phyloP scores from a whole-genome alignment of 495 filamentous ascomycete species.

The Lepraria neglecta region DNA sequence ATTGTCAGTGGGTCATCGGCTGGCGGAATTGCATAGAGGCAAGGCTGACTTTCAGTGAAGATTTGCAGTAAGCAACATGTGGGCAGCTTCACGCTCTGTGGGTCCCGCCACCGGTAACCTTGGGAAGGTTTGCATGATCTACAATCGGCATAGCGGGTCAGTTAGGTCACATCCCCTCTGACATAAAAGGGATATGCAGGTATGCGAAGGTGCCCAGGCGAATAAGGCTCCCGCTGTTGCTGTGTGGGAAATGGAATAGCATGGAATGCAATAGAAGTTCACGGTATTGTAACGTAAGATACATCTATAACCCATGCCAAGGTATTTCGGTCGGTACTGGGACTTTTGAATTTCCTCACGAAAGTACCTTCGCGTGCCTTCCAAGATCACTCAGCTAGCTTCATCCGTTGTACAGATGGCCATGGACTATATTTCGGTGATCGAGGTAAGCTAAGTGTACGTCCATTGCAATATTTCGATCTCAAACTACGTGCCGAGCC shows the following conservation, averaged over 20 bases:
- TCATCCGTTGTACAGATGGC: background rate
- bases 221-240: constrained; percentile 7
- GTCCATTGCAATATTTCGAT: background rate
- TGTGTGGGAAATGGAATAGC: constrained; percentile 3
- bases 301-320: too few species aligned
- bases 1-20: too few species aligned
- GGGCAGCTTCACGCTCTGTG: too few species aligned
- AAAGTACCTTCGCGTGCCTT: background rate
- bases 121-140: too few species aligned
- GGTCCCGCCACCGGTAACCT: too few species aligned
- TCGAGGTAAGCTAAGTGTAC: background rate
- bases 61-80: too few species aligned
- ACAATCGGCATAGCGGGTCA: too few species aligned
- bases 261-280: background rate
- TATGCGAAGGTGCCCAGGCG: too few species aligned
- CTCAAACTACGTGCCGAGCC: background rate
- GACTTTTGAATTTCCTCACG: constrained; percentile 3
- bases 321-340: background rate
- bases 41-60: too few species aligned
- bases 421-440: background rate
- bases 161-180: too few species aligned
- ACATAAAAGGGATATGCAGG: too few species aligned
- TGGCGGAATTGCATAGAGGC: too few species aligned
- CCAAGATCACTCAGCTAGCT: constrained; percentile 1
- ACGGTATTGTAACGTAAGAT: constrained; percentile 8